These are phyloP conservation scores for Wickerhamia fluorescens DNA, from an alignment of 805 yeast genomes.

Conservation along the genomic window DNA sequence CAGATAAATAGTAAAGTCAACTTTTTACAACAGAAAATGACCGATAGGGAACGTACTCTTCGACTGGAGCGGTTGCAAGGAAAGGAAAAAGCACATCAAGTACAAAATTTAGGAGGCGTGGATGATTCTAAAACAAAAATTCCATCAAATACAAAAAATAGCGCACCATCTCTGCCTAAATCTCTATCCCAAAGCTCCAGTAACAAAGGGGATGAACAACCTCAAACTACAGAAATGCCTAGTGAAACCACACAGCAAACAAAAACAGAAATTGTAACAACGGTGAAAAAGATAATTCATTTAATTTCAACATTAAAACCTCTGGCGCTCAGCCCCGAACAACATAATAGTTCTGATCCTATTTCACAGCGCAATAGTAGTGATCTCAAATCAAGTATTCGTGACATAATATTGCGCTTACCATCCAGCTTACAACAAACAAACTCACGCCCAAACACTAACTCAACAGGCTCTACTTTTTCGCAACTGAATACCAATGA, in stretches of 20 bases:
- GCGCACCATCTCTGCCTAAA: no score
- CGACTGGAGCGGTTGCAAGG: constrained; percentile 10
- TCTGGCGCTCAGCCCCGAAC: constrained; percentile 17
- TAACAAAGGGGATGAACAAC: constrained; percentile 3
- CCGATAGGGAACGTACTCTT: constrained; percentile 34
- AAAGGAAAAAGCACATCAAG: constrained; percentile 8
- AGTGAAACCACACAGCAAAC: constrained; percentile 37
- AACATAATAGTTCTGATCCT: constrained; percentile 5
- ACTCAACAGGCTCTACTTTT: constrained; percentile 4
- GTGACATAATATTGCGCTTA: constrained; percentile 67
- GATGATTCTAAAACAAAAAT: background rate
- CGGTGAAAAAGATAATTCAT: constrained; percentile 81
- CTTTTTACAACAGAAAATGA: constrained; percentile 46
- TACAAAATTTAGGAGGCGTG: no score
- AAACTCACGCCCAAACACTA: constrained; percentile 14
- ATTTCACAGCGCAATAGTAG: constrained; percentile 2
- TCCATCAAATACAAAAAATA: constrained; percentile 9
- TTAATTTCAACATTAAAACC: constrained; percentile 74
- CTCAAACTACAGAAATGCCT: constrained; percentile 9
- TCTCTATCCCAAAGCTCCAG: no score
- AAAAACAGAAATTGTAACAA: constrained; percentile 76
- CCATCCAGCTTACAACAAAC: constrained; percentile 69
- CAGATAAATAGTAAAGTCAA: constrained; percentile 64
- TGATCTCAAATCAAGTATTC: constrained; percentile 57
- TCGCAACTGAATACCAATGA: constrained; percentile 39